These are phyloP conservation scores for Cercospora sojina DNA, from an alignment of 2,329 filamentous ascomycete genomes.

Conservation along the genomic window DNA sequence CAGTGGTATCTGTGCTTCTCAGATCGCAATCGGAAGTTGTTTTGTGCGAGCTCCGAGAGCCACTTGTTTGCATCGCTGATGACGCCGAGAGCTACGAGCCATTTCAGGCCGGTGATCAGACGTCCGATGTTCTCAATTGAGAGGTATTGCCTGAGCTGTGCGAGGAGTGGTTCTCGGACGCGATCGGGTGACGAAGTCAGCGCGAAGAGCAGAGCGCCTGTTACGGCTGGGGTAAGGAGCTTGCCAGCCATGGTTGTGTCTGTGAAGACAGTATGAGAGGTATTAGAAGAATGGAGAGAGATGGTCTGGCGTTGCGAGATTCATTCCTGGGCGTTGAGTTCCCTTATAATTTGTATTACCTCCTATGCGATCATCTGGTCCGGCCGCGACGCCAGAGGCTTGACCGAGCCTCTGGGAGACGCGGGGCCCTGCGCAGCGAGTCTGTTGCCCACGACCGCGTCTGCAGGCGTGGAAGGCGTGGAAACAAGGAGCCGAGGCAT, in stretches of 20 bases:
- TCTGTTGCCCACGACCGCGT: neutral
- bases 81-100: conserved; percentile 37
- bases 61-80: conserved; percentile 29
- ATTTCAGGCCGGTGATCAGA: conserved; percentile 33
- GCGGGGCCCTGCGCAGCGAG: neutral
- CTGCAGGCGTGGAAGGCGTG: neutral
- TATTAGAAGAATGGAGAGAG: neutral
- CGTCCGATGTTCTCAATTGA: conserved; percentile 33
- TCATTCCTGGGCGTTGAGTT: neutral
- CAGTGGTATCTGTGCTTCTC: conserved; percentile 40
- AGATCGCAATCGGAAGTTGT: conserved; percentile 42
- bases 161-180: conserved; percentile 34
- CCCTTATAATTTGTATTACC: neutral
- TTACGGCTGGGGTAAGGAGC: conserved; percentile 32
- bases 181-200: conserved; percentile 34
- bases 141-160: conserved; percentile 30
- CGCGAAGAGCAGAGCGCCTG: conserved; percentile 33
- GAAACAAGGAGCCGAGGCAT: conserved; percentile 2
- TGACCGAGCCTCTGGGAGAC: conserved; percentile 1
- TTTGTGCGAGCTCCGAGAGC: conserved; percentile 33
- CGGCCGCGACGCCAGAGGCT: conserved; percentile 9
- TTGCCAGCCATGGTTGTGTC: conserved; percentile 6
- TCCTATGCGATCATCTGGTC: neutral
- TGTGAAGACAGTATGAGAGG: neutral
- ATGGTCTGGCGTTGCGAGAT: neutral